phyloP scores from a whole-genome alignment of 345 rosid species.

The Psidium guajava region DNA sequence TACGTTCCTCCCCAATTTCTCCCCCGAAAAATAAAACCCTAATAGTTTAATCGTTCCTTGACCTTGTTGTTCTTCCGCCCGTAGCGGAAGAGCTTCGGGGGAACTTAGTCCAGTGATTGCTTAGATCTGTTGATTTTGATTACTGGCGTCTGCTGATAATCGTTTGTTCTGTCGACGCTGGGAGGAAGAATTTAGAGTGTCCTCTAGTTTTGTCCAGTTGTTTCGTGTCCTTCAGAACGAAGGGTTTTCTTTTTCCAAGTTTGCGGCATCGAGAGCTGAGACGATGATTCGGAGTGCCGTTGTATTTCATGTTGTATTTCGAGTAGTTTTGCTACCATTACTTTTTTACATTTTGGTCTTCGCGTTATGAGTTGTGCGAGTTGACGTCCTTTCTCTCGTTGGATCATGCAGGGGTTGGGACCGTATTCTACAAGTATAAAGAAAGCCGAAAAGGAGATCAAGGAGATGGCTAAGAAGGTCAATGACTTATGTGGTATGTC shows the following conservation, averaged over 20 bases:
- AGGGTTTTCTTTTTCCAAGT: background rate
- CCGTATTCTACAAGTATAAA: conserved; percentile 81
- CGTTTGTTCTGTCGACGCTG: background rate
- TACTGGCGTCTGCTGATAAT: background rate
- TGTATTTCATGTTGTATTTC: background rate
- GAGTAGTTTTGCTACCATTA: background rate
- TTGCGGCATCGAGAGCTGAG: background rate
- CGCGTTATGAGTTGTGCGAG: background rate
- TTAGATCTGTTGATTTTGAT: background rate
- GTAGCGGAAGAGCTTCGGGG: background rate
- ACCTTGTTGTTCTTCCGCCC: background rate
- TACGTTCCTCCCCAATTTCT: conserved; percentile 1
- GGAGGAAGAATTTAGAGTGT: background rate
- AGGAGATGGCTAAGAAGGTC: conserved; percentile 81
- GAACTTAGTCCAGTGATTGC: background rate
- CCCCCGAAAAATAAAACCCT: background rate
- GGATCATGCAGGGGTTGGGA: conserved; percentile 63
- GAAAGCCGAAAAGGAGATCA: conserved; percentile 87
- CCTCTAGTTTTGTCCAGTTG: background rate
- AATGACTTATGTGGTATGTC: conserved; percentile 78
- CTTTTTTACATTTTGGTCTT: background rate
- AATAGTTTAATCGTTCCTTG: background rate
- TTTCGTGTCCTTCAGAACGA: background rate
- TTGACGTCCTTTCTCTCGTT: background rate
- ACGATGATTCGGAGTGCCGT: background rate